Conservation (phyloP, 1,284 basidiomycete species). For the Ceratobasidium sp. region DNA sequence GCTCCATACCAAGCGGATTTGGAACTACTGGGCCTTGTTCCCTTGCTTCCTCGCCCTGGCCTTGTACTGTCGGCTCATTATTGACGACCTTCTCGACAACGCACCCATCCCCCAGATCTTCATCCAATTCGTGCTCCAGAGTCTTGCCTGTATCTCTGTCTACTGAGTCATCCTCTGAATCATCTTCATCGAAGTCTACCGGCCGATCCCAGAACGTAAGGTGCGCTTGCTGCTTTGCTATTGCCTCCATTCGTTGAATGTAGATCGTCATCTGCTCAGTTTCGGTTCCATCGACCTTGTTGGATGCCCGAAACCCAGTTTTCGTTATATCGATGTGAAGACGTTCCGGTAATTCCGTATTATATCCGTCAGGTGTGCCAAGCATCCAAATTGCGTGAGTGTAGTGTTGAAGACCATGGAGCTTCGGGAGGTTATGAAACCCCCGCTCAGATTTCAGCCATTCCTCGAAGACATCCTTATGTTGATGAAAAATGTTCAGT, state of each 20-base stretch:
- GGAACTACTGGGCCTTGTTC: no score
- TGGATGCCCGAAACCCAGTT: constrained; percentile 12
- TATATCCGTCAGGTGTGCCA: constrained; percentile 14
- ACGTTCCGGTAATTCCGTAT: constrained; percentile 22
- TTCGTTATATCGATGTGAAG: constrained; percentile 25
- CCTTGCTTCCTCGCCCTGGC: no score
- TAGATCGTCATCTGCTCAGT: constrained; percentile 39
- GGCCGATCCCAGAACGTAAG: constrained; percentile 53
- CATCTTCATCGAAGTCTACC: no score
- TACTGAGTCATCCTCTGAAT: no score
- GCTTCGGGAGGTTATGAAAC: constrained; percentile 9
- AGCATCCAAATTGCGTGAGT: neutral
- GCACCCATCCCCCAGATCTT: no score
- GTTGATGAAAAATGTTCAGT: neutral
- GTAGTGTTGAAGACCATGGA: constrained; percentile 27
- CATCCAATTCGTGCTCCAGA: no score
- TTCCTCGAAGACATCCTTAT: neutral
- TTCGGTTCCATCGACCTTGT: neutral
- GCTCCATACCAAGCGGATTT: no score
- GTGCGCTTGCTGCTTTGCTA: constrained; percentile 9
- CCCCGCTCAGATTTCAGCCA: neutral
- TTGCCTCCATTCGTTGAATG: constrained; percentile 26
- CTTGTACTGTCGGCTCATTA: no score
- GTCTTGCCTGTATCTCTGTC: no score
- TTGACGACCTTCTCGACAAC: no score